Conservation (phyloP, 148 eudicot genomes). For the Mesembryanthemum crystallinum region DNA sequence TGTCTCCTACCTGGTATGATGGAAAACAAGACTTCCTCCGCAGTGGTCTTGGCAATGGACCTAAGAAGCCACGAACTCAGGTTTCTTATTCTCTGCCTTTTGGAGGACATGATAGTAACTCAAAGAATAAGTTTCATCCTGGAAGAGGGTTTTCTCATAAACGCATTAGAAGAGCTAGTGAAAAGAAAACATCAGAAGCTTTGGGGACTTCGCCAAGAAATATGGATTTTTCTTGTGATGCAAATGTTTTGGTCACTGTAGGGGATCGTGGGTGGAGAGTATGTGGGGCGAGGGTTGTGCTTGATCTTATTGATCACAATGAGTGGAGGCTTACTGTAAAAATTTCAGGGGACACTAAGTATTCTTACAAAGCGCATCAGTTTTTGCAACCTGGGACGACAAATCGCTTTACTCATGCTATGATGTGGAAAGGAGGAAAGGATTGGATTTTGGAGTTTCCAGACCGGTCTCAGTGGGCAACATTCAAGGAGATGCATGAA, state of each 20-base stretch:
- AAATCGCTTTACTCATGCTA: slow-evolving; percentile 90
- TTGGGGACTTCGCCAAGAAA: slow-evolving; percentile 44
- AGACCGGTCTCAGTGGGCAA: slow-evolving; percentile 79
- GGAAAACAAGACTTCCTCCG: slow-evolving; percentile 40
- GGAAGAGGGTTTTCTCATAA: slow-evolving; percentile 54
- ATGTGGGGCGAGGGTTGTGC: slow-evolving; percentile 69
- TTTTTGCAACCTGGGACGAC: slow-evolving; percentile 76
- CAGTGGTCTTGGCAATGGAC: slow-evolving; percentile 64
- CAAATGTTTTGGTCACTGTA: slow-evolving; percentile 59
- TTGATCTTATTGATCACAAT: slow-evolving; percentile 62
- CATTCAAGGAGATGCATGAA: slow-evolving; percentile 92
- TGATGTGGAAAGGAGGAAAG: slow-evolving; percentile 99
- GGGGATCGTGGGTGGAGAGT: slow-evolving; percentile 91
- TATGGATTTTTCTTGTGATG: slow-evolving; percentile 63
- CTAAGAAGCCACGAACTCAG: slow-evolving; percentile 86
- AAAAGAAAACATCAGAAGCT: slow-evolving; percentile 53
- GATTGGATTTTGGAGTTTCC: slow-evolving; percentile 91
- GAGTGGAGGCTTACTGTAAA: slow-evolving; percentile 86
- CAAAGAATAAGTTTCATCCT: slow-evolving; percentile 39
- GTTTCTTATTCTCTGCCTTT: slow-evolving; percentile 73
- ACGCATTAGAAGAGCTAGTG: slow-evolving; percentile 73
- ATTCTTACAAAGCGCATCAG: slow-evolving; percentile 70
- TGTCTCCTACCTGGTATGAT: slow-evolving; percentile 41
- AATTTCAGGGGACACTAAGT: slow-evolving; percentile 54
- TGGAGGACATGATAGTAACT: slow-evolving; percentile 45